Evolutionary conservation across 179 eudicot genomes (phyloP).

Genomic region (Corrigiola litoralis): DNA sequence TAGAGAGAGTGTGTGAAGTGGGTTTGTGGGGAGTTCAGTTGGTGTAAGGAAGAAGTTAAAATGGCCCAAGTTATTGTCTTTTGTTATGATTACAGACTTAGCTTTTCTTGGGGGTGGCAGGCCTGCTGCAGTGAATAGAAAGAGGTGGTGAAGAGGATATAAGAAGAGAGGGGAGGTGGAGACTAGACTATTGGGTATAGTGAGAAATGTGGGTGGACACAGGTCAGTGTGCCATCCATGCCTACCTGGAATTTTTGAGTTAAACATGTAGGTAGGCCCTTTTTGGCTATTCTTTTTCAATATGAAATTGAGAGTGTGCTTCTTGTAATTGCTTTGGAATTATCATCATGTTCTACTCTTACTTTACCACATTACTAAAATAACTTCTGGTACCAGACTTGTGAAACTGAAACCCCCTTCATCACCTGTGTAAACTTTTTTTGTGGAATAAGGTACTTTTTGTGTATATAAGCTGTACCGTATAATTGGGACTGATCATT

Average conservation of each 20-base stretch:
- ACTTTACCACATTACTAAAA: not conserved
- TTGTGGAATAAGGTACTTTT: too few relatives aligned
- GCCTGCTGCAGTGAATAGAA: slow-evolving; percentile 16
- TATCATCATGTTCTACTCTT: slow-evolving; percentile 16
- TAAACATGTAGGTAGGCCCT: slow-evolving; percentile 28
- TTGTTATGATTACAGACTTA: slow-evolving; percentile 39
- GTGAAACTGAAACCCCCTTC: not conserved
- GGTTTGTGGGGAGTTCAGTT: slow-evolving; percentile 11
- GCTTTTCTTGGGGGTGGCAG: slow-evolving; percentile 29
- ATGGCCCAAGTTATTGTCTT: slow-evolving; percentile 26
- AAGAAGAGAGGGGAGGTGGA: not conserved
- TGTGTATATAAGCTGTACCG: too few relatives aligned
- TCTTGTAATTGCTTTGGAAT: slow-evolving; percentile 29
- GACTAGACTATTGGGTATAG: slow-evolving; percentile 15
- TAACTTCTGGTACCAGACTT: not conserved
- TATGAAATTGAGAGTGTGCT: slow-evolving; percentile 12
- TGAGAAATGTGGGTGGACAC: not conserved
- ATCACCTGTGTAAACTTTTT: not conserved
- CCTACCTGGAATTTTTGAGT: slow-evolving; percentile 21
- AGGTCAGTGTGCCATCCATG: not conserved
- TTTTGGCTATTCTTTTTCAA: not conserved
- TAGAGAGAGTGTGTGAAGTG: not conserved
- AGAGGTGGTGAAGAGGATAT: slow-evolving; percentile 15
- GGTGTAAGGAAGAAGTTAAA: slow-evolving; percentile 13
- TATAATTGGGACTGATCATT: too few relatives aligned